A percentile compares a stretch with the other conserved stretches of the same genome.
These are phyloP conservation scores for Elymus sibiricus DNA, from an alignment of 176 grass and related monocot species.

Conservation along the genomic window DNA sequence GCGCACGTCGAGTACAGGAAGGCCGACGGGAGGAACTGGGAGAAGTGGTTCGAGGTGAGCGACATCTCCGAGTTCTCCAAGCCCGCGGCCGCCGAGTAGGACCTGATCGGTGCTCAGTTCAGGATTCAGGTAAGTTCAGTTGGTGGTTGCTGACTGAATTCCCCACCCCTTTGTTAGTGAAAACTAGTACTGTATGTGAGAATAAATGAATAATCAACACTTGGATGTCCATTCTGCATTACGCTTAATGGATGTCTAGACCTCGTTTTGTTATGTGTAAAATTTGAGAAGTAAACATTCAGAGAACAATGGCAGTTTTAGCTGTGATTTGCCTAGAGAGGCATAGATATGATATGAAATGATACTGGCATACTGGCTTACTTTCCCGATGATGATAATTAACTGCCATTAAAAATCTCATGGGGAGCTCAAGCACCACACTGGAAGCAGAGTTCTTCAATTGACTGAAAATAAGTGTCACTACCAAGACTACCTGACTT, in stretches of 20 bases:
- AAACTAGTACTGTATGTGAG: neutral
- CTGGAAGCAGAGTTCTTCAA: neutral
- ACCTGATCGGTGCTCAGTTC: neutral
- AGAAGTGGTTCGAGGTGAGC: conserved; percentile 37
- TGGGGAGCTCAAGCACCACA: neutral
- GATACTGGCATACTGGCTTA: neutral
- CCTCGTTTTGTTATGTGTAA: neutral
- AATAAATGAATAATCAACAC: neutral
- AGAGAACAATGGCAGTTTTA: neutral
- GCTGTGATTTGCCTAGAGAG: neutral
- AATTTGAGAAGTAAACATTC: neutral
- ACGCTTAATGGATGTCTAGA: neutral
- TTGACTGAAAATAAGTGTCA: neutral
- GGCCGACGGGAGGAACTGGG: conserved; percentile 68
- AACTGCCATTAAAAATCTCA: neutral
- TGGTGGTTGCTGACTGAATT: neutral
- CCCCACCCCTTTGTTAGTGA: neutral
- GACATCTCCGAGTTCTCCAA: conserved; percentile 48
- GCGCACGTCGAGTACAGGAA: conserved; percentile 53
- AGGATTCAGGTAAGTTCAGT: conserved; percentile 2
- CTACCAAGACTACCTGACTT: neutral
- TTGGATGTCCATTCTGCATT: neutral
- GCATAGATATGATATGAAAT: neutral
- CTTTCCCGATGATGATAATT: neutral
- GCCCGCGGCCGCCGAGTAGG: neutral